A percentile compares a stretch with the other conserved stretches of the same genome.
Conservation (phyloP, 805 yeast genomes). For the Kodamaea neixiangensis region DNA sequence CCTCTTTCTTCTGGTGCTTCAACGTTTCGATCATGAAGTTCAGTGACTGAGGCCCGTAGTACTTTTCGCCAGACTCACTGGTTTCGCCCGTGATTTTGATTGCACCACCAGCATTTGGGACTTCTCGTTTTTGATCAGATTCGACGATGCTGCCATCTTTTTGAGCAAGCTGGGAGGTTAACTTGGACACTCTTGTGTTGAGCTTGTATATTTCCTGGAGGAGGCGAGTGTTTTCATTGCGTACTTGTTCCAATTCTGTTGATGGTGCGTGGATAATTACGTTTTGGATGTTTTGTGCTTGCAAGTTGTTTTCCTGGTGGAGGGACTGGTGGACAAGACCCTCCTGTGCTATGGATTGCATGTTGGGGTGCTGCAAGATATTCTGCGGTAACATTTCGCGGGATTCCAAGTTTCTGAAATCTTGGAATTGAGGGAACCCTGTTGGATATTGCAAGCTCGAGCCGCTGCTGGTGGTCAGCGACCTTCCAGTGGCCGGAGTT, state of each 20-base stretch:
- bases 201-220: constrained; percentile 22
- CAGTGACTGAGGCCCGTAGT: constrained; percentile 54
- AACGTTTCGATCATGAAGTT: constrained; percentile 37
- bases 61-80: constrained; percentile 42
- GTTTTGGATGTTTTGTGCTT: neutral
- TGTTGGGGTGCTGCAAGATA: constrained; percentile 4
- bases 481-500: neutral
- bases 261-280: neutral
- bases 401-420: constrained; percentile 1
- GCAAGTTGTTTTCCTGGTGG: neutral
- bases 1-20: constrained; percentile 2
- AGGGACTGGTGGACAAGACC: neutral
- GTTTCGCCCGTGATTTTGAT: constrained; percentile 37
- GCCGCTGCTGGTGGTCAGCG: constrained; percentile 8
- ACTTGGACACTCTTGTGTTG: constrained; percentile 12
- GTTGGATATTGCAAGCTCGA: constrained; percentile 5
- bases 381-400: neutral
- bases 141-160: neutral
- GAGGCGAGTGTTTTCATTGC: constrained; percentile 22
- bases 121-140: neutral
- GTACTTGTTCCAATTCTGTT: constrained; percentile 2
- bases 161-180: constrained; percentile 2
- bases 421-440: neutral
- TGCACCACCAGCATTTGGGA: neutral
- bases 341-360: neutral